Conservation (phyloP, 306 rosid species). For the Trifolium subterraneum region DNA sequence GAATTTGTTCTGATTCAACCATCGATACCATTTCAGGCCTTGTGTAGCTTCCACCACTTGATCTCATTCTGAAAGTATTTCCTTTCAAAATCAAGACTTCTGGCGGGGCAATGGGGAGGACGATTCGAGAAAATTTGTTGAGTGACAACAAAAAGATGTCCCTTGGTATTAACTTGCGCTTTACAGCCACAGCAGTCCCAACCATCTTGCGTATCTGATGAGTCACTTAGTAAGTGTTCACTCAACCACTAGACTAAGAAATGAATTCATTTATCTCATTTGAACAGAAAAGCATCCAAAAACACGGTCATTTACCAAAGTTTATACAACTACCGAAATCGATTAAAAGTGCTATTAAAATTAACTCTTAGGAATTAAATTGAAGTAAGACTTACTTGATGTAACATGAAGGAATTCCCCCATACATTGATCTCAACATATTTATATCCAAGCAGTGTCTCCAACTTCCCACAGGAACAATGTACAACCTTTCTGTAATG, state of each 20-base stretch:
- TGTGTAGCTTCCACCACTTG: constrained; percentile 53
- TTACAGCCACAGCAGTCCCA: constrained; percentile 86
- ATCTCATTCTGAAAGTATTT: constrained; percentile 63
- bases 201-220: constrained; percentile 89
- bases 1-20: constrained; percentile 74
- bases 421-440: constrained; percentile 73
- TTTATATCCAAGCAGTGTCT: constrained; percentile 59
- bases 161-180: constrained; percentile 79
- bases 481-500: constrained; percentile 75
- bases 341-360: neutral
- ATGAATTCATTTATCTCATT: constrained; percentile 3
- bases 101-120: constrained; percentile 84
- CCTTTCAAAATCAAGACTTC: constrained; percentile 80
- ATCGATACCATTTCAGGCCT: constrained; percentile 82
- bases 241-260: constrained; percentile 7
- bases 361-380: neutral
- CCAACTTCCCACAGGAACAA: constrained; percentile 79
- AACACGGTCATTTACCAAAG: neutral
- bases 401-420: constrained; percentile 98
- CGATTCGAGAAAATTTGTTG: constrained; percentile 68
- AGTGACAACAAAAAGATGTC: constrained; percentile 71
- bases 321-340: constrained; percentile 6
- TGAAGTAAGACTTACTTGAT: constrained; percentile 70
- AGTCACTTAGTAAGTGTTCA: constrained; percentile 35
- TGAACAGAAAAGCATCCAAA: constrained; percentile 24